Evolutionary conservation across 495 filamentous ascomycete genomes (phyloP), one percentile per base, ranked within the genome.

Genomic region (Penicillium roqueforti): DNA sequence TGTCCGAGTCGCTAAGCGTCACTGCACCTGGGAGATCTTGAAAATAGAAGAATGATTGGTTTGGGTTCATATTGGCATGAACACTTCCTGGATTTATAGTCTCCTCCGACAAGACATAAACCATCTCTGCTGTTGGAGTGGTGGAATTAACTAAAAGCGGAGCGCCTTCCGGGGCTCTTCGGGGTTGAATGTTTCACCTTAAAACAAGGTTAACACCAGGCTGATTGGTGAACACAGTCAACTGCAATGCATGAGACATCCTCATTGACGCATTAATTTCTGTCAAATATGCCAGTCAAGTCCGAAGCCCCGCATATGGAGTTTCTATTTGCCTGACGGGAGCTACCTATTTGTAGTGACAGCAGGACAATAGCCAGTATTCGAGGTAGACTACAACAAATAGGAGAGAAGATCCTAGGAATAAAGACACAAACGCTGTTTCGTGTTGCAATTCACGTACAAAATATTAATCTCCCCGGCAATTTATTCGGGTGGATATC

Each of bases 181-280:
- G 16, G 29, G 4, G 19, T 19, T 16, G 13, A 26, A 18, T 42
- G 53, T 59, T 39, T 56, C 53, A 59, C 47, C 28, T 20, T 42
- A 41, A 55, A 48, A 55, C 46, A 32, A 51, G 11, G 8, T 39
- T 18, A 51, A 18, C 13, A 20, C 28, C 19, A 18, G 46, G 14
- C 19, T 36, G 2, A 38, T 5, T 36, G 22, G 11, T 60, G 39
- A 57, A 60, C 54, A 34, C 22, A 32, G 13, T 13, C n/a, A 9
- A 10, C 16, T 28, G 22, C 46, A 37, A 34, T 31, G 13, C 28
- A 31, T 23, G 6, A 29, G 16, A 3, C 7, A 10, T 49, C 28
- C n/a, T 54, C 40, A 54, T 60, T 54, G 58, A 43, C 18, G 56
- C 54, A 43, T 60, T 54, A 54, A 57, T 47, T 32, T 22, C 26